Base-by-base conservation (phyloP, 257 asterid genomes). In the Perilla frutescens region DNA sequence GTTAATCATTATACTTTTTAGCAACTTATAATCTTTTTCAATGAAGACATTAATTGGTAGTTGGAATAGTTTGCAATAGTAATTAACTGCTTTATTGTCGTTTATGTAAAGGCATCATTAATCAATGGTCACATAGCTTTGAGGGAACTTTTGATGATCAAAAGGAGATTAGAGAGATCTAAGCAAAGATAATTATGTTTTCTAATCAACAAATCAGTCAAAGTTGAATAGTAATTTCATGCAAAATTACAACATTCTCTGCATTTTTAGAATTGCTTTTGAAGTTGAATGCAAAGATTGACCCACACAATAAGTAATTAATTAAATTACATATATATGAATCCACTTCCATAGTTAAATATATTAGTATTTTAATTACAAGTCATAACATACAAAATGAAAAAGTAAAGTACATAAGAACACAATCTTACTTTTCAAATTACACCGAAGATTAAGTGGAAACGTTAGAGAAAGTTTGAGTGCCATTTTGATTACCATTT, bases 21-120 rank as follows among this genome's bases (percentile, higher is more conserved):
- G 8, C 32, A 64, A 47, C 54, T 13, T 48, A 1, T 34, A 34
- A 34, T 34, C 37, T 34, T 34, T 0, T 34, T 34, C 1, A 34
- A 34, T 34, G 37, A 34, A 34, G 37, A 15, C 12, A 7, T 45
- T 43, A 7, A 0, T 8, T 15, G 54, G 48, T 68, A 54, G 64
- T 73, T 62, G 62, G 12, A 56, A 31, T 55, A 55, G 72, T 74
- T 64, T 29, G 50, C 26, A 29, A 29, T 66, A 66, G 74, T 37
- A 34, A 67, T 53, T 11, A 73, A 56, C 60, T 55, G 73, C 64
- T 79, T 74, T 74, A 10, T 39, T 41, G 69, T 59, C 78, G 15
- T 53, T 70, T 32, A 63, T 63, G 5, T 55, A 57, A 74, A 61
- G 80, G 68, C 74, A 34, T 39, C 64, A 66, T 73, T 53, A 79